Percentiles rank a stretch among this genome's conserved stretches.
These are phyloP conservation scores for Alternaria hordeiaustralica DNA, from an alignment of 2,329 filamentous ascomycete species.

Conservation along the genomic window DNA sequence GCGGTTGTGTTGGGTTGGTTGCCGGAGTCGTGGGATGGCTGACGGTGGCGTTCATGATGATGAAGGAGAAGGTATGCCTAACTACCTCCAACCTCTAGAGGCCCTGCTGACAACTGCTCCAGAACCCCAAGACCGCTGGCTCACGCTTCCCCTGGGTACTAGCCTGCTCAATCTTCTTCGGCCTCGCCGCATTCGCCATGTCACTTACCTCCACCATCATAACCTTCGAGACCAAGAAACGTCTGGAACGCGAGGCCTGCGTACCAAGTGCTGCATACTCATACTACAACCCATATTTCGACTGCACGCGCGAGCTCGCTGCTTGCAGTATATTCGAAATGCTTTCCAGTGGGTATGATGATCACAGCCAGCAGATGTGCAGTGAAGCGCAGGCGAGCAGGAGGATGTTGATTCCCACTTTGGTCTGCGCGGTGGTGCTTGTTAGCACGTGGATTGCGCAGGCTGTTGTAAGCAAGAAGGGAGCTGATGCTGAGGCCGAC, in stretches of 20 bases:
- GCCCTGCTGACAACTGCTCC: neutral
- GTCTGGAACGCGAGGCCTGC: neutral
- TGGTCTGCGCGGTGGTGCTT: neutral
- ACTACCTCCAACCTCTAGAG: no score
- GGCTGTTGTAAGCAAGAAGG: neutral
- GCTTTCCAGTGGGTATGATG: neutral
- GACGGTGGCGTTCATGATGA: neutral
- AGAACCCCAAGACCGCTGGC: neutral
- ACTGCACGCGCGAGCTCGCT: slow-evolving; percentile 1
- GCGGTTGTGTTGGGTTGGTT: neutral
- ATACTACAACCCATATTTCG: neutral
- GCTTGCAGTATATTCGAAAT: neutral
- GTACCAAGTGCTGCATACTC: neutral
- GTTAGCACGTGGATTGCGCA: neutral
- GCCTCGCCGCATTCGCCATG: neutral
- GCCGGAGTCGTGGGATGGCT: neutral
- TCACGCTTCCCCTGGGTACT: neutral
- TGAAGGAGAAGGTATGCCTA: neutral
- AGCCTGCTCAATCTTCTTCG: neutral
- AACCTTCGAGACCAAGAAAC: neutral
- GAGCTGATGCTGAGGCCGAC: neutral
- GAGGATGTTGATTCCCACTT: neutral
- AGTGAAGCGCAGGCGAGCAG: neutral
- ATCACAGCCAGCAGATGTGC: neutral
- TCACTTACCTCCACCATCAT: neutral